Evolutionary conservation across 768 basidiomycete genomes (phyloP).

Genomic region (Lentinula edodes): DNA sequence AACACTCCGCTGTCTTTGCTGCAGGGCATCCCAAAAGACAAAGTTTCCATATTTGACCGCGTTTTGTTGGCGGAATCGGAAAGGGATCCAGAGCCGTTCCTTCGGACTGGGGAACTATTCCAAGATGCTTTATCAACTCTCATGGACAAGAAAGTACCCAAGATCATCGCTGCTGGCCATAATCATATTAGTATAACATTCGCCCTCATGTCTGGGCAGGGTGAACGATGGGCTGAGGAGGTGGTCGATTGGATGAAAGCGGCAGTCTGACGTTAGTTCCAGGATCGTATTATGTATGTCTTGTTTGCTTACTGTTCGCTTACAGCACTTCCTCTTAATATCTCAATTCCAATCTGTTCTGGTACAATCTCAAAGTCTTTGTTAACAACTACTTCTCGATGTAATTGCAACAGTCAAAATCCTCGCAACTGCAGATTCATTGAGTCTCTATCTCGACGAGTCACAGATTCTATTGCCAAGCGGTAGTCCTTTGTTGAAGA

Average conservation of each 20-base stretch:
- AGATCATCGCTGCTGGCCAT: slow-evolving; percentile 42
- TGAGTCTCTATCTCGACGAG: too few relatives aligned
- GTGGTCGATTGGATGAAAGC: slow-evolving; percentile 30
- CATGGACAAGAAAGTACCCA: slow-evolving; percentile 24
- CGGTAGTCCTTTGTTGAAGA: too few relatives aligned
- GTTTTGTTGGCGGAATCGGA: slow-evolving; percentile 46
- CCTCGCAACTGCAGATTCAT: too few relatives aligned
- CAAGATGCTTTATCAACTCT: slow-evolving; percentile 29
- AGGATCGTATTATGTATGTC: neutral
- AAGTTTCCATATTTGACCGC: slow-evolving; percentile 36
- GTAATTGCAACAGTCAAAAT: too few relatives aligned
- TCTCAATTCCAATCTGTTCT: too few relatives aligned
- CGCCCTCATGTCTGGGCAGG: slow-evolving; percentile 47
- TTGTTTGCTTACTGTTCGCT: neutral
- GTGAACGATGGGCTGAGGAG: slow-evolving; percentile 57
- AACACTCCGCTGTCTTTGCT: slow-evolving; percentile 39
- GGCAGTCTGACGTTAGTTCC: neutral
- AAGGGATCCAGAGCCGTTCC: slow-evolving; percentile 44
- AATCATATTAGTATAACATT: slow-evolving; percentile 58
- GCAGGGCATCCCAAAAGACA: slow-evolving; percentile 25
- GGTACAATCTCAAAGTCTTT: too few relatives aligned
- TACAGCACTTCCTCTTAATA: neutral
- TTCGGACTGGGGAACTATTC: slow-evolving; percentile 31
- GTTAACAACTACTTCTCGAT: too few relatives aligned
- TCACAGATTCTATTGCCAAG: too few relatives aligned